Conservation (phyloP, 768 basidiomycete genomes). For the Pulveroboletus frians region DNA sequence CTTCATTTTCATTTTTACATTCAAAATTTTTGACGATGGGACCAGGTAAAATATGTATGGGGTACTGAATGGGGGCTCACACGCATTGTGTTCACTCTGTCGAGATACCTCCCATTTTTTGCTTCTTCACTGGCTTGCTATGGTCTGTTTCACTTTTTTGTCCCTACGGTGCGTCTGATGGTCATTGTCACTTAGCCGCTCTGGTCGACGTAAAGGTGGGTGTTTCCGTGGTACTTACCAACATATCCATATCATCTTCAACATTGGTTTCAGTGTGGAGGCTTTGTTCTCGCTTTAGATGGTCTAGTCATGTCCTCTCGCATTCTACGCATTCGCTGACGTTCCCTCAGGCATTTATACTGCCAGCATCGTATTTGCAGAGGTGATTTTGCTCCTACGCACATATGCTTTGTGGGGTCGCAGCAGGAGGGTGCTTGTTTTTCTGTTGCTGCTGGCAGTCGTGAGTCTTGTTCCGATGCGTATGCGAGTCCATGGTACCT, state of each 20-base stretch:
- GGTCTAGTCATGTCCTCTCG: conserved; percentile 1
- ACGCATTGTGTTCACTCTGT: conserved; percentile 22
- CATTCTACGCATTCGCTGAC: background rate
- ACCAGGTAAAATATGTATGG: conserved; percentile 23
- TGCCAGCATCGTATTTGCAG: conserved; percentile 12
- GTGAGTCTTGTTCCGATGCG: conserved; percentile 3
- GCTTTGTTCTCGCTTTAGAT: conserved; percentile 15
- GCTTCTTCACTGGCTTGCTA: conserved; percentile 15
- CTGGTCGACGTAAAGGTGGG: conserved; percentile 5
- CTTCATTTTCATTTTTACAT: background rate
- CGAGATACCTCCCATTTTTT: conserved; percentile 27
- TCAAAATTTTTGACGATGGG: background rate
- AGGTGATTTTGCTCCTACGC: conserved; percentile 23
- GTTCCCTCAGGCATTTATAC: conserved; percentile 9
- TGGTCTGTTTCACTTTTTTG: conserved; percentile 4
- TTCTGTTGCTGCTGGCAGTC: conserved; percentile 17
- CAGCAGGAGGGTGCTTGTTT: conserved; percentile 10
- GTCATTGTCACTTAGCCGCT: conserved; percentile 1
- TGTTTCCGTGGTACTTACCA: background rate
- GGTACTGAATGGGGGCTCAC: conserved; percentile 20
- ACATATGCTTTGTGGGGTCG: conserved; percentile 26
- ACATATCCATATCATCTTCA: background rate
- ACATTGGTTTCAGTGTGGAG: conserved; percentile 13
- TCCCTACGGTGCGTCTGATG: background rate
- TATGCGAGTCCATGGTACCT: background rate